Evolutionary conservation across 305 asterid species (phyloP).

Genomic region (Fraxinus dipetala): DNA sequence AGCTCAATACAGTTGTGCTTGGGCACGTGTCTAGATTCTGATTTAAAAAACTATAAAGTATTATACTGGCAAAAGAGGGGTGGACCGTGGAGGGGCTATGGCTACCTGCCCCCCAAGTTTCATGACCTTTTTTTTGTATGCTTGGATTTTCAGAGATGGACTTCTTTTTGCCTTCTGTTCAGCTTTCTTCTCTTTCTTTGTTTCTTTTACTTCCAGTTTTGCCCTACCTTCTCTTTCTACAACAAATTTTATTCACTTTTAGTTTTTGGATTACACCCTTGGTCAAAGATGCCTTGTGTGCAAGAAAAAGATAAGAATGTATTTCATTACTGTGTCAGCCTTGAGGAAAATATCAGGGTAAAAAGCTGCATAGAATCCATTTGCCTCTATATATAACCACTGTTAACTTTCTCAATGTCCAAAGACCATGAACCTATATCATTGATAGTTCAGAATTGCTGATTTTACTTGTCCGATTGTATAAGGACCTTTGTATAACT

Average conservation of each 20-base stretch:
- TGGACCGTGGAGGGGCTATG: background rate
- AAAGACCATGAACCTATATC: background rate
- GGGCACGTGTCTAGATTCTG: background rate
- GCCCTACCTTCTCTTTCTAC: background rate
- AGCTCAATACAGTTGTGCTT: background rate
- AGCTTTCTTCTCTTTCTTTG: background rate
- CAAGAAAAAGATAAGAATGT: background rate
- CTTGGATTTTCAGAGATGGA: background rate
- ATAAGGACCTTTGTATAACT: background rate
- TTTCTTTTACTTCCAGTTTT: background rate
- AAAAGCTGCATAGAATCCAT: background rate
- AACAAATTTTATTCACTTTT: background rate
- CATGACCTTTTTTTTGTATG: background rate
- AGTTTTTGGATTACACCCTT: background rate
- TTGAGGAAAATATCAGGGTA: background rate
- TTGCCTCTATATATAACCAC: background rate
- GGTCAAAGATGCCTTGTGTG: background rate
- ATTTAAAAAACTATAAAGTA: background rate
- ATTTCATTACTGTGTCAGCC: background rate
- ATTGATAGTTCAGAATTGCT: background rate
- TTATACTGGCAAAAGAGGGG: background rate
- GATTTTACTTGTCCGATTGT: background rate
- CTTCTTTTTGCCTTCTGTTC: background rate
- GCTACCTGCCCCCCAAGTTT: background rate
- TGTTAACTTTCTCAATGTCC: background rate